A percentile compares a stretch with the other conserved stretches of the same genome.
Conservation (phyloP, 805 yeast species). For the Yarrowia sp. region DNA sequence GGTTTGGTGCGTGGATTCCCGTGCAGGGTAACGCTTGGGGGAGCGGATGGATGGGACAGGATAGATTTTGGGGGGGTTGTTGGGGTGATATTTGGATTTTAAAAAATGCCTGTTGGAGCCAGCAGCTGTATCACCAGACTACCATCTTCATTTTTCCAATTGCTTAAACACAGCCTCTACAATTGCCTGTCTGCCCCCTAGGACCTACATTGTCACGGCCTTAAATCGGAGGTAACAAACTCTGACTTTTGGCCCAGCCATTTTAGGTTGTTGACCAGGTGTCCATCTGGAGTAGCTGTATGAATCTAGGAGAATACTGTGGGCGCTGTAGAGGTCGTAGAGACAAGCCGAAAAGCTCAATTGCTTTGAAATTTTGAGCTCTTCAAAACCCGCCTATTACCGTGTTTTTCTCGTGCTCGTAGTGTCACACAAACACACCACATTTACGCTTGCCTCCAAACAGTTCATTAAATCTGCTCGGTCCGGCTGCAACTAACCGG, state of each 20-base stretch:
- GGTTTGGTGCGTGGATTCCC: slow-evolving; percentile 10
- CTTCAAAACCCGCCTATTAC: too few relatives aligned
- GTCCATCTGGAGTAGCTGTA: slow-evolving; percentile 18
- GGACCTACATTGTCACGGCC: slow-evolving; percentile 7
- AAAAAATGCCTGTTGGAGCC: background rate
- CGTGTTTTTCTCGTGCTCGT: background rate
- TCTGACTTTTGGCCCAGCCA: slow-evolving; percentile 10
- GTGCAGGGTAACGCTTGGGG: slow-evolving; percentile 20
- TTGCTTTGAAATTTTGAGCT: background rate
- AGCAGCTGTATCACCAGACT: too few relatives aligned
- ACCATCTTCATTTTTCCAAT: background rate
- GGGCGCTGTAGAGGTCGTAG: background rate
- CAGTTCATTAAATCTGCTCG: slow-evolving; percentile 2
- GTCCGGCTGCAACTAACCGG: slow-evolving; percentile 18
- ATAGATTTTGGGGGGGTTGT: background rate
- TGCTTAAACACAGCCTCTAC: too few relatives aligned
- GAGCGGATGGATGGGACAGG: background rate
- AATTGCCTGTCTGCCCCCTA: too few relatives aligned
- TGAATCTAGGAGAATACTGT: background rate
- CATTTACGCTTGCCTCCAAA: background rate
- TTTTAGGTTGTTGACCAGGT: slow-evolving; percentile 21
- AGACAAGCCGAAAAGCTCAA: background rate
- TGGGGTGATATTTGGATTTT: background rate
- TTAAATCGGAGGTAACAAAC: slow-evolving; percentile 25
- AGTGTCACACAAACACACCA: background rate